Evolutionary conservation across 2,329 filamentous ascomycete species (phyloP).

Genomic region (Leptographium galeiforme): DNA sequence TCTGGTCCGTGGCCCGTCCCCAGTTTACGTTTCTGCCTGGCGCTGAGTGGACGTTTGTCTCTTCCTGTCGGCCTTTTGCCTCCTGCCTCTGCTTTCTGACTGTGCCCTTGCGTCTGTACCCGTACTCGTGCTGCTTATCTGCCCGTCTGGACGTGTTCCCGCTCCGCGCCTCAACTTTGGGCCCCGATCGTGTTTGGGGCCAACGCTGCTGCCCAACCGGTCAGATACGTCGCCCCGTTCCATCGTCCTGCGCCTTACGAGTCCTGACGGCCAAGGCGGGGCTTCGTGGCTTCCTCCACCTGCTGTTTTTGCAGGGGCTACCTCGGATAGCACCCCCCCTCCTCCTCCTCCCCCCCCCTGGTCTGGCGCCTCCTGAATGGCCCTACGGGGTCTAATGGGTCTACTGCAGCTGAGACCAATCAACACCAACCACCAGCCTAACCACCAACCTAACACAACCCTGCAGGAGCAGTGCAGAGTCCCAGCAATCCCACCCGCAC

Average conservation of each 20-base stretch:
- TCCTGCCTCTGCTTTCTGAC: too few relatives aligned
- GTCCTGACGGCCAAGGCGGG: background rate
- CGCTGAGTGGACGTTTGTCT: background rate
- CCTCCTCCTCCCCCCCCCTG: too few relatives aligned
- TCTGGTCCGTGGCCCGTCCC: background rate
- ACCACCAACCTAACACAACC: constrained; percentile 11
- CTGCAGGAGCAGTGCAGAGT: too few relatives aligned
- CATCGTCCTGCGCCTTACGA: background rate
- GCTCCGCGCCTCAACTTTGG: background rate
- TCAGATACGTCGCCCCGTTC: background rate
- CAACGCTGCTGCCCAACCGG: constrained; percentile 10
- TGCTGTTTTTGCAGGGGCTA: constrained; percentile 3
- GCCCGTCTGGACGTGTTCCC: background rate
- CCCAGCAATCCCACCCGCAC: too few relatives aligned
- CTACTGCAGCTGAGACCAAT: constrained; percentile 11
- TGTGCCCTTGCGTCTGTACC: too few relatives aligned
- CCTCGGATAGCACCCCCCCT: constrained; percentile 4
- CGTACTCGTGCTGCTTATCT: too few relatives aligned
- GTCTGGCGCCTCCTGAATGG: background rate
- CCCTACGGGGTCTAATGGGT: background rate
- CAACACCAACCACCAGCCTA: constrained; percentile 9
- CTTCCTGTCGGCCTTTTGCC: background rate
- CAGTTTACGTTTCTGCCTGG: background rate
- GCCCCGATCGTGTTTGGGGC: background rate
- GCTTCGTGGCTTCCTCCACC: background rate